Evolutionary conservation across 129 eudicot genomes (phyloP), one percentile per base, ranked within the genome.

Genomic region (Artemisia tridentata): DNA sequence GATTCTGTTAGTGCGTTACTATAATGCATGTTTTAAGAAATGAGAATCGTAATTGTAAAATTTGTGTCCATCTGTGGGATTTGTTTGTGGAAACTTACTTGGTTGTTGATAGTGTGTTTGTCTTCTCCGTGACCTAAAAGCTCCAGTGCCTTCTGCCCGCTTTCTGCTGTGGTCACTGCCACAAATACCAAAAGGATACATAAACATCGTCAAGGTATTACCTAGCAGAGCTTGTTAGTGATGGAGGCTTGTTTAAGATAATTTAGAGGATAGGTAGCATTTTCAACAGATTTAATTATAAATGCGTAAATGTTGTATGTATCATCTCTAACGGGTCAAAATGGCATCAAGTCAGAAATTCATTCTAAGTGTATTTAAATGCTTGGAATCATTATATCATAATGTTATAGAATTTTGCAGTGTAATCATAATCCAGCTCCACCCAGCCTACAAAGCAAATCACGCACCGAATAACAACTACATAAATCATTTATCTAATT

Each of bases 91-190:
- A 9, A 63, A 65, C 80, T 71, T 84, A 73, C 83, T 5, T 52
- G 63, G 75, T 71, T 73, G 82, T 68, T 78, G 25, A 69, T 79
- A 31, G 65, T 18, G 17, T 54, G 69, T 17, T 77, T 69, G 68
- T 68, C 79, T 63, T 79, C 83, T 66, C 72, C 82, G 43, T 83
- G 78, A 48, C 93, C 89, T 68, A 87, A 75, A 45, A 81, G 73
- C 63, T 84, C 87, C 85, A 87, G 79, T 21, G 93, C 93, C 71
- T 78, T 84, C 21, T 77, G 86, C 45, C 87, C 89, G 14, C 78
- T 79, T 34, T 87, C 93, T 38, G 82, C 93, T 50, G 85, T 82
- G 48, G 85, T 84, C 64, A 87, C 93, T 84, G 85, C 72, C 72
- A 51, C 67, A 52, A 63, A 68, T 16, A 71, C 67, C 64, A 63